Percentiles rank a stretch among this genome's conserved stretches.
Evolutionary conservation across 805 yeast species (phyloP).

Genomic region (Huiozyma sinensis): DNA sequence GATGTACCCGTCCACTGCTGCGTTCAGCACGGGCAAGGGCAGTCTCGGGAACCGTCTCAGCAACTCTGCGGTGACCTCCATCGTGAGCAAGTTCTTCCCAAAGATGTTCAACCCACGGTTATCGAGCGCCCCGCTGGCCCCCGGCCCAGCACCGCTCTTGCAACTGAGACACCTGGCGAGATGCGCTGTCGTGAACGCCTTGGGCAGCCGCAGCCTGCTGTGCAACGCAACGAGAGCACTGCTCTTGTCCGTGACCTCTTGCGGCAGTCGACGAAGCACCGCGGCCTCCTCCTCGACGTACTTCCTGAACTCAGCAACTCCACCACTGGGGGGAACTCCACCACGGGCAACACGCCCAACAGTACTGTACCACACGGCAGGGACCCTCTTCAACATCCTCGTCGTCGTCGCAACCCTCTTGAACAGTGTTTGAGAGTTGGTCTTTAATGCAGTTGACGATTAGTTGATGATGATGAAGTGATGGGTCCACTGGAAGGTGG

Average conservation of each 20-base stretch:
- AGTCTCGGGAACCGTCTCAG: constrained; percentile 77
- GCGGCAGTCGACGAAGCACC: constrained; percentile 25
- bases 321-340: background rate
- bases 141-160: constrained; percentile 22
- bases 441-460: no score
- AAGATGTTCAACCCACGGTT: constrained; percentile 73
- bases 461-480: no score
- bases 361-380: background rate
- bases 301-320: constrained; percentile 10
- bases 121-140: constrained; percentile 25
- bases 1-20: constrained; percentile 66
- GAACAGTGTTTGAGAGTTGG: no score
- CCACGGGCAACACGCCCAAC: background rate
- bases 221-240: constrained; percentile 75
- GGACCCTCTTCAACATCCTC: background rate
- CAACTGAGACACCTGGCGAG: constrained; percentile 77
- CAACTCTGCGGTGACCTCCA: constrained; percentile 64
- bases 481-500: no score
- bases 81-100: constrained; percentile 69
- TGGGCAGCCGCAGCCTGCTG: constrained; percentile 58
- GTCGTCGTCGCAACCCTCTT: background rate
- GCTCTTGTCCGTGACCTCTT: constrained; percentile 44
- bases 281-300: constrained; percentile 17
- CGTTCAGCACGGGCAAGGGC: constrained; percentile 67
- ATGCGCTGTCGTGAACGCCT: constrained; percentile 46